Evolutionary conservation across 495 filamentous ascomycete species (phyloP).

Genomic region (Hyaloscypha hepaticicola): DNA sequence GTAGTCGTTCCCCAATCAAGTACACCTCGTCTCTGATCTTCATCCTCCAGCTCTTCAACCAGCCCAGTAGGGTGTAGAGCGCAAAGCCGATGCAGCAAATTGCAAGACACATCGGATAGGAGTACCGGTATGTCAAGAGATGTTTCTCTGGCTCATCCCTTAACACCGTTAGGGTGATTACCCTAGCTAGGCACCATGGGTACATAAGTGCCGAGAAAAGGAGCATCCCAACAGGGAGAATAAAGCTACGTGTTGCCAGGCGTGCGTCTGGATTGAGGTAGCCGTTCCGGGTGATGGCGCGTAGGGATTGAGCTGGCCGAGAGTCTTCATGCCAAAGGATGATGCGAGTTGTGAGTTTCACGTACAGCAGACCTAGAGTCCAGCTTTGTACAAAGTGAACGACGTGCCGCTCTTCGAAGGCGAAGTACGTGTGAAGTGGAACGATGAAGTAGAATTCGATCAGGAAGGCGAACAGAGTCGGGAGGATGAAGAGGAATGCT

Average conservation of each 20-base stretch:
- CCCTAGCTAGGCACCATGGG: slow-evolving; percentile 24
- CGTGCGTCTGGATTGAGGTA: slow-evolving; percentile 77
- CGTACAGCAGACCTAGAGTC: slow-evolving; percentile 89
- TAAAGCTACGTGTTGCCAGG: slow-evolving; percentile 78
- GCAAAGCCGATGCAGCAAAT: slow-evolving; percentile 37
- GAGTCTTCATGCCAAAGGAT: slow-evolving; percentile 62
- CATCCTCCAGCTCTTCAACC: slow-evolving; percentile 74
- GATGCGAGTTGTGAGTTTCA: slow-evolving; percentile 77
- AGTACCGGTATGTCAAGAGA: slow-evolving; percentile 65
- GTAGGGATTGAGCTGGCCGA: slow-evolving; percentile 69
- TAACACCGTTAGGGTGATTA: slow-evolving; percentile 37
- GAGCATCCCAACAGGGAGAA: slow-evolving; percentile 66
- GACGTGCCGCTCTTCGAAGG: slow-evolving; percentile 57
- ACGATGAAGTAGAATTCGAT: slow-evolving; percentile 89
- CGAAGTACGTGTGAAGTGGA: slow-evolving; percentile 80
- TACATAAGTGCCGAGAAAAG: slow-evolving; percentile 55
- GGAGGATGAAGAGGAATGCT: slow-evolving; percentile 72
- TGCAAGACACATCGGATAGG: slow-evolving; percentile 52
- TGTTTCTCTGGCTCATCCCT: slow-evolving; percentile 41
- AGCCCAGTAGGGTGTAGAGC: slow-evolving; percentile 52
- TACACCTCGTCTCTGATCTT: slow-evolving; percentile 93
- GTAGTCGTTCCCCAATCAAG: slow-evolving; percentile 83
- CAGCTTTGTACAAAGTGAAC: slow-evolving; percentile 90
- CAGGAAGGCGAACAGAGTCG: slow-evolving; percentile 75
- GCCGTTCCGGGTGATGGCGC: slow-evolving; percentile 71